These are phyloP conservation scores for Cryptococcus jaspeensis DNA, from an alignment of 1,284 basidiomycete genomes.

Conservation along the genomic window DNA sequence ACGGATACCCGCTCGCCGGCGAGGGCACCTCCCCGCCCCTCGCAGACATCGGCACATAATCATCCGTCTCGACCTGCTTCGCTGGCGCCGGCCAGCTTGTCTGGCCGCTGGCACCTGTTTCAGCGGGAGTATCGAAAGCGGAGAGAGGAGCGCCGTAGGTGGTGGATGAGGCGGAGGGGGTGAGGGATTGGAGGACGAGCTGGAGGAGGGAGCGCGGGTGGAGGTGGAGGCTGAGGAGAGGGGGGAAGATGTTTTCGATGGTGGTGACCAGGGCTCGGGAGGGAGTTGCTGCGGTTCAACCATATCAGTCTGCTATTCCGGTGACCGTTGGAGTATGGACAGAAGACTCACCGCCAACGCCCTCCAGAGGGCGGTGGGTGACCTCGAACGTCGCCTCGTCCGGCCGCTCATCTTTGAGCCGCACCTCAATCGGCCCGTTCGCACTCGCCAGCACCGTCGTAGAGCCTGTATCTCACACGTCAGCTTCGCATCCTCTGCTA, in stretches of 20 bases:
- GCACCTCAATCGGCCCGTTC: constrained; percentile 57
- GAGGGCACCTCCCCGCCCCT: not conserved
- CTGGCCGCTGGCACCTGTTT: not conserved
- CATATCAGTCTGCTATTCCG: too few relatives aligned
- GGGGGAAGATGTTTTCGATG: constrained; percentile 42
- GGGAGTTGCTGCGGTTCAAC: constrained; percentile 38
- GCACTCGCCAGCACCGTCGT: constrained; percentile 51
- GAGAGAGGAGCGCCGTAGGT: not conserved
- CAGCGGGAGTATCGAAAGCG: constrained; percentile 3
- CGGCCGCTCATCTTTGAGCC: constrained; percentile 56
- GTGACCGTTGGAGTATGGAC: too few relatives aligned
- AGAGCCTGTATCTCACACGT: constrained; percentile 38
- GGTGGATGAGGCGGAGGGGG: constrained; percentile 40
- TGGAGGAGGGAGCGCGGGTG: constrained; percentile 62
- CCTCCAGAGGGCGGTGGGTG: constrained; percentile 54
- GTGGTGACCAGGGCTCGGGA: constrained; percentile 47
- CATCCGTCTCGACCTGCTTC: not conserved
- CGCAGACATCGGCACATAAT: not conserved
- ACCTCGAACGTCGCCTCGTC: constrained; percentile 57
- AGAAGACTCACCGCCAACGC: constrained; percentile 47
- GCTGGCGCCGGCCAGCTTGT: constrained; percentile 12
- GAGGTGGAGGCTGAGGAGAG: constrained; percentile 53
- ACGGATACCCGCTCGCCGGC: constrained; percentile 22
- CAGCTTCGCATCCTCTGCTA: not conserved
- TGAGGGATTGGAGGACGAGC: constrained; percentile 60